Percentiles rank a stretch among this genome's conserved stretches.
Conservation (phyloP, 108 stramenopile genomes). For the Fragilaria crotonensis region DNA sequence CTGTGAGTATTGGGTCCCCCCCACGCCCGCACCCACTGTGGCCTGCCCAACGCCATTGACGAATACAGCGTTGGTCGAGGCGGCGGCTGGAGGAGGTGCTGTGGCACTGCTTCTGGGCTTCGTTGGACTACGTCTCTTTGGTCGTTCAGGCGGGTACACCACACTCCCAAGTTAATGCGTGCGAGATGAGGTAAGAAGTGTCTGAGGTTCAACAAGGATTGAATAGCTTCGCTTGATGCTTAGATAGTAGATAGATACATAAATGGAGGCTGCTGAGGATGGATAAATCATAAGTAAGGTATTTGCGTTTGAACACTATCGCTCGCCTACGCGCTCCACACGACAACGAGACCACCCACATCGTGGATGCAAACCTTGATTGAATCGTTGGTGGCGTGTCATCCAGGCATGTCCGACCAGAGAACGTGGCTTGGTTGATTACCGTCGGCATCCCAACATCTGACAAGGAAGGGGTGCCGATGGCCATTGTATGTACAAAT, state of each 20-base stretch:
- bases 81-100: background rate
- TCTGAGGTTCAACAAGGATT: too few relatives aligned
- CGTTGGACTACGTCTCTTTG: background rate
- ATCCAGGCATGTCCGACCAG: background rate
- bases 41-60: constrained; percentile 8
- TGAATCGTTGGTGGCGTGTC: background rate
- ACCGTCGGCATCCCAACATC: too few relatives aligned
- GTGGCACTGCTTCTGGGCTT: background rate
- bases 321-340: background rate
- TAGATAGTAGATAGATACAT: too few relatives aligned
- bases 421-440: background rate
- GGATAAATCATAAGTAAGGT: background rate
- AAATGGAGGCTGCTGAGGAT: too few relatives aligned
- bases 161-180: background rate
- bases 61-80: background rate
- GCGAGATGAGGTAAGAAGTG: background rate
- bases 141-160: background rate
- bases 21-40: constrained; percentile 35
- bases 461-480: too few relatives aligned
- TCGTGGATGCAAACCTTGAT: background rate
- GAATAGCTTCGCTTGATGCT: too few relatives aligned
- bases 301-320: background rate
- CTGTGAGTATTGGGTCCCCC: constrained; percentile 79
- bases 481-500: too few relatives aligned
- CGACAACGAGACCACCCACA: background rate